Conservation (phyloP, 2,329 filamentous ascomycete genomes). For the Coniochaeta prunicola region DNA sequence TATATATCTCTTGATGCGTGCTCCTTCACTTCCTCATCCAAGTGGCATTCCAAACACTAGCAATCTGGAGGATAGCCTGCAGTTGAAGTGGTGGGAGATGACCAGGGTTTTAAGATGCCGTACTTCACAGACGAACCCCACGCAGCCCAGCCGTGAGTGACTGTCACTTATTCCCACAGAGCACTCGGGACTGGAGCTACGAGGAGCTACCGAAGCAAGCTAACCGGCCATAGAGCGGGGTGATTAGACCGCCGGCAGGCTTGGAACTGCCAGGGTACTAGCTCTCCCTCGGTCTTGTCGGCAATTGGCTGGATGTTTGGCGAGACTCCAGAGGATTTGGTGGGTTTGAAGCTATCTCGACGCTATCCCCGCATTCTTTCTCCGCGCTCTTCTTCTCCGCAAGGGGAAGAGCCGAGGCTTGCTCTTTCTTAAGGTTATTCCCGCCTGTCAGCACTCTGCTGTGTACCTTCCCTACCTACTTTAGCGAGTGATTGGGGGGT, state of each 20-base stretch:
- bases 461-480: no score
- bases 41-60: no score
- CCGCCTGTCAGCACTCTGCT: background rate
- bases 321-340: background rate
- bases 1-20: no score
- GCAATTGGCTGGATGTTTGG: background rate
- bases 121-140: no score
- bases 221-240: background rate
- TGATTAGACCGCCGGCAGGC: background rate
- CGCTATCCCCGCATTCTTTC: slow-evolving; percentile 2
- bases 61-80: no score
- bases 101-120: no score
- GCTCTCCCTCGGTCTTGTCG: background rate
- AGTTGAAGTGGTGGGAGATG: no score
- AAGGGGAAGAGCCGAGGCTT: background rate
- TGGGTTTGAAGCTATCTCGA: background rate
- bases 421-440: background rate
- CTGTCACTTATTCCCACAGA: no score
- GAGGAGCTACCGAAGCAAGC: background rate
- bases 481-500: no score
- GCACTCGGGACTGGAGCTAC: background rate
- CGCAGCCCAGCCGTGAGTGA: no score
- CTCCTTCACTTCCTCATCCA: no score
- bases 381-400: background rate
- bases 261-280: background rate